Evolutionary conservation across 371 early-diverging fungal genomes (phyloP).

Genomic region (Zancudomyces culisetae): DNA sequence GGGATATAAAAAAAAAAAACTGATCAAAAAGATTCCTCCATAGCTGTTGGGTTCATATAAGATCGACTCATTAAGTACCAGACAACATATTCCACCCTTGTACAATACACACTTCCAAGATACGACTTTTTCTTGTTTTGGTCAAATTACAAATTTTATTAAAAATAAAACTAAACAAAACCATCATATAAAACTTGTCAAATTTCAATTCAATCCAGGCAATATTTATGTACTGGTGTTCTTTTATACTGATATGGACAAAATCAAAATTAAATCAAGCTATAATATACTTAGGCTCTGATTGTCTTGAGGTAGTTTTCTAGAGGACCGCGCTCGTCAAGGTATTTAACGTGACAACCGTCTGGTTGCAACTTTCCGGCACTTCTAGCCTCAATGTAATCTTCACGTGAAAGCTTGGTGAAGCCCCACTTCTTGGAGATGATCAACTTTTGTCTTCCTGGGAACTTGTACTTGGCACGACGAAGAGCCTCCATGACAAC

Average conservation of each 20-base stretch:
- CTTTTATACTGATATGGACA: too few species aligned
- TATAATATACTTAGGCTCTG: conserved; percentile 9
- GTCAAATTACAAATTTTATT: too few species aligned
- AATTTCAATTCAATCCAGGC: too few species aligned
- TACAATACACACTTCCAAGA: too few species aligned
- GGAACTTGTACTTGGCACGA: conserved; percentile 99
- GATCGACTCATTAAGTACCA: too few species aligned
- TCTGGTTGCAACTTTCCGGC: conserved; percentile 76
- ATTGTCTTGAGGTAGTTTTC: conserved; percentile 36
- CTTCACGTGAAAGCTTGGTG: conserved; percentile 92
- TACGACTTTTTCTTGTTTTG: too few species aligned
- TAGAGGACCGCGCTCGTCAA: conserved; percentile 77
- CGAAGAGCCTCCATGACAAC: conserved; percentile 95
- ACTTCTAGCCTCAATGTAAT: conserved; percentile 65
- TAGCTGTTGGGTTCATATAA: too few species aligned
- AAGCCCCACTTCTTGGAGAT: conserved; percentile 99
- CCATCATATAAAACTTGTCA: neutral
- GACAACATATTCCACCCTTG: too few species aligned
- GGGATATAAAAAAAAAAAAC: too few species aligned
- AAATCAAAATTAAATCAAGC: neutral
- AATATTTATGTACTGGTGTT: too few species aligned
- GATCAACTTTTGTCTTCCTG: conserved; percentile 98
- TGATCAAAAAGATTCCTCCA: too few species aligned
- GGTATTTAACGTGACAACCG: conserved; percentile 95
- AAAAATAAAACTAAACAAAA: neutral